These are phyloP conservation scores for Phytopythium mirpurense DNA, from an alignment of 352 stramenopile species.

Conservation along the genomic window DNA sequence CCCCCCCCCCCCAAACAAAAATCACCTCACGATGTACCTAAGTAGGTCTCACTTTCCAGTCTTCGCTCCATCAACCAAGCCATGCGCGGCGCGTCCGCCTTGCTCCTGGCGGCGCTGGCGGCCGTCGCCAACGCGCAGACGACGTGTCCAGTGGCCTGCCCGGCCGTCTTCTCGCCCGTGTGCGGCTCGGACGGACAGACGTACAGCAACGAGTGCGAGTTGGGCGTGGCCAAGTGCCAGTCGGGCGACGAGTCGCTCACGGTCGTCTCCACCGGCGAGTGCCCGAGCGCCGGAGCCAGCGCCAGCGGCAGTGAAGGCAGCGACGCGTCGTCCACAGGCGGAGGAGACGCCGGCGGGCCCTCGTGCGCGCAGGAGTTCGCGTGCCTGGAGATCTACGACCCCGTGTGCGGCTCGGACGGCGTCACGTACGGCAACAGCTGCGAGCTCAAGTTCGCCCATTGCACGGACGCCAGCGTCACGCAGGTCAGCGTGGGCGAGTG, in stretches of 20 bases:
- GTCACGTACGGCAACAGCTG: slow-evolving; percentile 46
- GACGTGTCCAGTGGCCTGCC: slow-evolving; percentile 3
- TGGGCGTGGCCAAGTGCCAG: slow-evolving; percentile 34
- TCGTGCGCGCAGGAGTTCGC: slow-evolving; percentile 18
- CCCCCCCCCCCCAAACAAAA: too few relatives aligned
- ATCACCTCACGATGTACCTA: too few relatives aligned
- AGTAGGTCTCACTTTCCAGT: too few relatives aligned
- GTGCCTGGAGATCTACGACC: slow-evolving; percentile 21
- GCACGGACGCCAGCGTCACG: slow-evolving; percentile 16
- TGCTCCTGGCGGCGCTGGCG: neutral
- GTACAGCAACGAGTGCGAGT: slow-evolving; percentile 32
- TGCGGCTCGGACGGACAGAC: slow-evolving; percentile 25
- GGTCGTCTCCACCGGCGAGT: slow-evolving; percentile 19
- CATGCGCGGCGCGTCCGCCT: slow-evolving; percentile 22
- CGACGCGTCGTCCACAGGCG: neutral
- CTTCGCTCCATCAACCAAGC: too few relatives aligned
- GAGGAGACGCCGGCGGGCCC: neutral
- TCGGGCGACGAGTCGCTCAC: slow-evolving; percentile 14
- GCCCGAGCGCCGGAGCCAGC: slow-evolving; percentile 11
- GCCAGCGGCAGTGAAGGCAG: slow-evolving; percentile 7
- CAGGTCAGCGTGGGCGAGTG: slow-evolving; percentile 19
- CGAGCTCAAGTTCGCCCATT: slow-evolving; percentile 18
- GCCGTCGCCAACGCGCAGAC: neutral
- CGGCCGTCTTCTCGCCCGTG: slow-evolving; percentile 2
- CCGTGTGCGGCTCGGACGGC: slow-evolving; percentile 40